phyloP scores from a whole-genome alignment of 352 stramenopile genomes.

The Pythium folliculosum region DNA sequence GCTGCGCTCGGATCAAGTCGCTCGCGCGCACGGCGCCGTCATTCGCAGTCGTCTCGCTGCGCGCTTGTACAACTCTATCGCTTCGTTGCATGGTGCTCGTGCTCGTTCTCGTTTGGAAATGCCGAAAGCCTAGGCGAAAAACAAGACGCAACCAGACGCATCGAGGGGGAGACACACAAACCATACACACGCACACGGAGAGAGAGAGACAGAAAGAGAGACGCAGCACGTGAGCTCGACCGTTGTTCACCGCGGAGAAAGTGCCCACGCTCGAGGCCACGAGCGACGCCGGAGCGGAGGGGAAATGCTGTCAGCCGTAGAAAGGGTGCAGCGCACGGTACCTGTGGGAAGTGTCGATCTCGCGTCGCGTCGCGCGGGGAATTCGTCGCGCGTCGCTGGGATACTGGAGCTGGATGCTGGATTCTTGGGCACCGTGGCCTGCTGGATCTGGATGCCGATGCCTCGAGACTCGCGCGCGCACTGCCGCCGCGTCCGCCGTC shows the following conservation, averaged over 20 bases:
- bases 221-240: constrained; percentile 1
- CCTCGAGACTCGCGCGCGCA: neutral
- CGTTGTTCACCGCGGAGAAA: neutral
- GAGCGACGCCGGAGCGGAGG: too few relatives aligned
- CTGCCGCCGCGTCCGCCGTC: neutral
- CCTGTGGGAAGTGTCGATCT: neutral
- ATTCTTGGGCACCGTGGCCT: neutral
- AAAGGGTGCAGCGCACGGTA: constrained; percentile 5
- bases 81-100: constrained; percentile 3
- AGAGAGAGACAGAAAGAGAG: neutral
- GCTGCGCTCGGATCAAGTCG: constrained; percentile 22
- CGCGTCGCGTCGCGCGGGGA: too few relatives aligned
- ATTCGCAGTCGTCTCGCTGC: neutral
- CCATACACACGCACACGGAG: neutral
- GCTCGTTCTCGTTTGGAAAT: neutral
- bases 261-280: too few relatives aligned
- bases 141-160: constrained; percentile 1
- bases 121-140: neutral
- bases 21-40: constrained; percentile 10
- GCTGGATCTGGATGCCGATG: neutral
- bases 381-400: neutral
- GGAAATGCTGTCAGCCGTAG: too few relatives aligned
- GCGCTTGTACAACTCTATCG: neutral
- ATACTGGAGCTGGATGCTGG: too few relatives aligned
- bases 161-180: neutral